Conservation (phyloP, 306 rosid genomes). For the Nissolia schottii region DNA sequence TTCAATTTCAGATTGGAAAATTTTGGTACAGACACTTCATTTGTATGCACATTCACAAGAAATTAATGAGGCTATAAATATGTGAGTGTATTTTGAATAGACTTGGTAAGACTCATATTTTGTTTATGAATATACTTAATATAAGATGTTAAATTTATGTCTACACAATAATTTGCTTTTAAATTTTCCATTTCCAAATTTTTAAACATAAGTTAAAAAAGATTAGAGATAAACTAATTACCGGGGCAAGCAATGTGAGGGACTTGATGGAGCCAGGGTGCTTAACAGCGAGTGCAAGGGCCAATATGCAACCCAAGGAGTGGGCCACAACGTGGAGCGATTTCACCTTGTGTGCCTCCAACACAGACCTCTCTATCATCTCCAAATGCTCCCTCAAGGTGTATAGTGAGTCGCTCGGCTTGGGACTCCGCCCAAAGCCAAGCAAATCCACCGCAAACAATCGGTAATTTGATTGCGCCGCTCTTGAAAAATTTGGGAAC, state of each 20-base stretch:
- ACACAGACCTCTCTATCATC: slow-evolving; percentile 69
- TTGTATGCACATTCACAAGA: too few species aligned
- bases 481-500: slow-evolving; percentile 66
- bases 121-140: too few species aligned
- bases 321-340: slow-evolving; percentile 96
- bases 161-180: too few species aligned
- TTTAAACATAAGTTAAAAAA: not conserved
- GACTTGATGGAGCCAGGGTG: slow-evolving; percentile 75
- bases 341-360: slow-evolving; percentile 67
- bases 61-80: too few species aligned
- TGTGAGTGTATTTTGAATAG: too few species aligned
- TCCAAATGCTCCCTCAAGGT: slow-evolving; percentile 82
- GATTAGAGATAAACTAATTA: slow-evolving; percentile 20
- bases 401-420: slow-evolving; percentile 77
- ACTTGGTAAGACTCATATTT: too few species aligned
- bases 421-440: slow-evolving; percentile 93
- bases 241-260: slow-evolving; percentile 89
- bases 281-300: slow-evolving; percentile 76
- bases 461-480: slow-evolving; percentile 47
- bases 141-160: too few species aligned
- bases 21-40: too few species aligned
- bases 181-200: too few species aligned
- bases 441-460: slow-evolving; percentile 86
- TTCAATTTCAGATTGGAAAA: too few species aligned
- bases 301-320: slow-evolving; percentile 87